Percentiles rank a stretch among this genome's conserved stretches.
Evolutionary conservation across 306 rosid genomes (phyloP).

Genomic region (Citrullus mucosospermus): DNA sequence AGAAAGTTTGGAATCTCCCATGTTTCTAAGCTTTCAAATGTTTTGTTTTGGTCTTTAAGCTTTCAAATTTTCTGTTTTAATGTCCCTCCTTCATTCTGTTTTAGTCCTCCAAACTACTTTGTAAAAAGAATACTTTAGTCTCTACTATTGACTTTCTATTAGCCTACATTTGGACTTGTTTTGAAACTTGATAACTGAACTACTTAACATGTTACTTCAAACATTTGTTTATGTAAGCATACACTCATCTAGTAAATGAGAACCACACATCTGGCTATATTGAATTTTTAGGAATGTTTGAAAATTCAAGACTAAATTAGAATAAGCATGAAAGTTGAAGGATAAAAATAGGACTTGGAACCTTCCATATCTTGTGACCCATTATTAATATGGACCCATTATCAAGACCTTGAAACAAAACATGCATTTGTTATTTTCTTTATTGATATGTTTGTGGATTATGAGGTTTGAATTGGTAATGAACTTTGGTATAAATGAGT

Average conservation of each 20-base stretch:
- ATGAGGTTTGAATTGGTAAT: not conserved
- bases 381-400: not conserved
- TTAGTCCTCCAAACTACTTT: not conserved
- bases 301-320: no score
- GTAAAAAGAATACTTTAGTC: not conserved
- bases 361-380: not conserved
- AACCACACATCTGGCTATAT: not conserved
- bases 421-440: not conserved
- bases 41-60: not conserved
- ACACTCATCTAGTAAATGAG: not conserved
- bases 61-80: not conserved
- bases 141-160: not conserved
- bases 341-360: not conserved
- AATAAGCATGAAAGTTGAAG: not conserved
- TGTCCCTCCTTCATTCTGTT: not conserved
- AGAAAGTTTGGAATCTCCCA: no score
- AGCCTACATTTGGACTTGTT: not conserved
- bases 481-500: no score
- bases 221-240: not conserved
- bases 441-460: not conserved
- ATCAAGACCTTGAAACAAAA: not conserved
- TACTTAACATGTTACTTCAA: not conserved
- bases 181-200: not conserved
- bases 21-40: not conserved
- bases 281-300: not conserved